Percentiles rank a stretch among this genome's conserved stretches.
Evolutionary conservation across 2,329 filamentous ascomycete genomes (phyloP).

Genomic region (Fusarium pilosicola): DNA sequence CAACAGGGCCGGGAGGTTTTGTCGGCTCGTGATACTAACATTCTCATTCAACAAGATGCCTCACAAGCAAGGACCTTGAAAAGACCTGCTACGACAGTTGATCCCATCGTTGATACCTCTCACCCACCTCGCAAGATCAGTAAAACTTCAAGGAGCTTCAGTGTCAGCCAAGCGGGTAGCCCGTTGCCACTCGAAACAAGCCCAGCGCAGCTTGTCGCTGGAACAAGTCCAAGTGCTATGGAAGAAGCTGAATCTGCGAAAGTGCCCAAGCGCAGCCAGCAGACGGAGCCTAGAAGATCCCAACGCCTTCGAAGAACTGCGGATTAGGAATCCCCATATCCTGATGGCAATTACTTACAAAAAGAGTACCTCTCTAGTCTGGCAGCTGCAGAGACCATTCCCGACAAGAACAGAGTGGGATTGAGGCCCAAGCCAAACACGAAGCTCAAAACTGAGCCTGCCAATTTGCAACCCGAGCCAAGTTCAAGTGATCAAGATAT

Average conservation of each 20-base stretch:
- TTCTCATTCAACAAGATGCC: not conserved
- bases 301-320: constrained; percentile 8
- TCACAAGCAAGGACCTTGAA: not conserved
- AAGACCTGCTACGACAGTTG: not conserved
- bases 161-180: constrained; percentile 43
- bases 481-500: constrained; percentile 13
- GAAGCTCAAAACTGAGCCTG: not conserved
- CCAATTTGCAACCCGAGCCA: not conserved
- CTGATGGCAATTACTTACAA: not conserved
- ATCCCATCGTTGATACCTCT: not conserved
- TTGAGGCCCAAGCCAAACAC: not conserved
- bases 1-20: not conserved
- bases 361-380: constrained; percentile 11
- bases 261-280: not conserved
- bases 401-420: not conserved
- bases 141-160: constrained; percentile 39
- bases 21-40: constrained; percentile 24
- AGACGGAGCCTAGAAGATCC: constrained; percentile 11
- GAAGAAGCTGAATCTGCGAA: not conserved
- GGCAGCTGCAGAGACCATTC: not conserved
- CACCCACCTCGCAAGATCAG: constrained; percentile 10
- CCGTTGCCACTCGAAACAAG: constrained; percentile 31
- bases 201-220: not conserved
- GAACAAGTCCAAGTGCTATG: not conserved
- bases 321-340: constrained; percentile 19